phyloP scores from a whole-genome alignment of 352 stramenopile species.

The Phytopythium litorale region DNA sequence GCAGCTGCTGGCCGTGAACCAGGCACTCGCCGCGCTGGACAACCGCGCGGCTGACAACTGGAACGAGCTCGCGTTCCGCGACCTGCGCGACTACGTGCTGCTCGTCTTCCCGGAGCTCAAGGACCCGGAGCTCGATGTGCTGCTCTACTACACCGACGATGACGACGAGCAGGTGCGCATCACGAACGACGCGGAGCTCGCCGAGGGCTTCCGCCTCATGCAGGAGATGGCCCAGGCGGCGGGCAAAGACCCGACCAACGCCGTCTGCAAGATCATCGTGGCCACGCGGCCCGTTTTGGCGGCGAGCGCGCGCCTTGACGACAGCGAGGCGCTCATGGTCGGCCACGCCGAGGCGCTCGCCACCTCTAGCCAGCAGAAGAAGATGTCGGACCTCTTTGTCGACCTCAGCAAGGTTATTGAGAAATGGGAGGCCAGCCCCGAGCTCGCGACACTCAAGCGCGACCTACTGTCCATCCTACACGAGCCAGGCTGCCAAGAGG shows the following conservation, averaged over 20 bases:
- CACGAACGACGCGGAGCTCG: slow-evolving; percentile 77
- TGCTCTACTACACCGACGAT: slow-evolving; percentile 83
- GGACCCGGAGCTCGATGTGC: slow-evolving; percentile 27
- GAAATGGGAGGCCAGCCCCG: slow-evolving; percentile 54
- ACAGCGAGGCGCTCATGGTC: slow-evolving; percentile 16
- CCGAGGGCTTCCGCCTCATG: slow-evolving; percentile 77
- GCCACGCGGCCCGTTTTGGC: slow-evolving; percentile 25
- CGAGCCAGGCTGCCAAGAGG: slow-evolving; percentile 68
- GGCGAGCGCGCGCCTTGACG: slow-evolving; percentile 13
- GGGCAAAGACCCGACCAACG: slow-evolving; percentile 30
- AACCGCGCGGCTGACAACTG: slow-evolving; percentile 25
- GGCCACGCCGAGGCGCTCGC: slow-evolving; percentile 40
- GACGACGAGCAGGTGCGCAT: slow-evolving; percentile 80
- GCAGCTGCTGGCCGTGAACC: slow-evolving; percentile 62
- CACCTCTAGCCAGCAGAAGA: slow-evolving; percentile 38
- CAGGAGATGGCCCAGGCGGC: slow-evolving; percentile 47
- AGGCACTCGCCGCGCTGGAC: slow-evolving; percentile 46
- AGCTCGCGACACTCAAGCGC: slow-evolving; percentile 62
- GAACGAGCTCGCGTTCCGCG: slow-evolving; percentile 42
- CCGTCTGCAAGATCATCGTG: slow-evolving; percentile 73
- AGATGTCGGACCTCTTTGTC: slow-evolving; percentile 67
- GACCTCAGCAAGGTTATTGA: slow-evolving; percentile 75
- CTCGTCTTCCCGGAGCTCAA: slow-evolving; percentile 62
- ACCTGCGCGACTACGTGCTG: slow-evolving; percentile 65
- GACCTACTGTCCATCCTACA: slow-evolving; percentile 72